These are phyloP conservation scores for Saccharomycopsis babjevae DNA, from an alignment of 805 yeast species.

Conservation along the genomic window DNA sequence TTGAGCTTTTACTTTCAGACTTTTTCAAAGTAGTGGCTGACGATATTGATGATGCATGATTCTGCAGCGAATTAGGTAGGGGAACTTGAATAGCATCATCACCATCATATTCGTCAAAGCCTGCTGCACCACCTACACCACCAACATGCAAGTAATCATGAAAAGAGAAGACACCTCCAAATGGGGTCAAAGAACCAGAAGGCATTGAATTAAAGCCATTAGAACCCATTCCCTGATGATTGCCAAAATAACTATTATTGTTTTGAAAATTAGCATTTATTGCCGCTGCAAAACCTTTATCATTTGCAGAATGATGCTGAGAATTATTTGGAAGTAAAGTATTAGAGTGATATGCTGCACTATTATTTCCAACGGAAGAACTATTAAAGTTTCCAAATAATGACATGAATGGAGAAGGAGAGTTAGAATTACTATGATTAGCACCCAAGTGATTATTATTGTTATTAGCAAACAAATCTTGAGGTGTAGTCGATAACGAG, in stretches of 20 bases:
- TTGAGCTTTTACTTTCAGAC: not conserved
- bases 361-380: not conserved
- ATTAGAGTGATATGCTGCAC: conserved; percentile 22
- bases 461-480: not conserved
- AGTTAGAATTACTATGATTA: not conserved
- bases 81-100: conserved; percentile 1
- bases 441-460: not conserved
- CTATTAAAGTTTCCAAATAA: not conserved
- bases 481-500: not conserved
- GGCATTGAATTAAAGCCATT: not conserved
- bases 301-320: conserved; percentile 19
- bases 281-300: not conserved
- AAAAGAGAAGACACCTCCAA: conserved; percentile 15
- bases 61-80: not conserved
- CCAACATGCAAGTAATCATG: conserved; percentile 33
- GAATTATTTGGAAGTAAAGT: conserved; percentile 19
- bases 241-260: not conserved
- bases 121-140: conserved; percentile 33
- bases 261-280: not conserved
- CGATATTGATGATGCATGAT: not conserved
- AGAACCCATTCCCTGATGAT: not conserved
- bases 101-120: conserved; percentile 21
- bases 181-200: not conserved
- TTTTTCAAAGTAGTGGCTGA: not conserved
- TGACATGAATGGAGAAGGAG: not conserved